Conservation (phyloP, 1,284 basidiomycete species). For the Ustilago shanxiensis region DNA sequence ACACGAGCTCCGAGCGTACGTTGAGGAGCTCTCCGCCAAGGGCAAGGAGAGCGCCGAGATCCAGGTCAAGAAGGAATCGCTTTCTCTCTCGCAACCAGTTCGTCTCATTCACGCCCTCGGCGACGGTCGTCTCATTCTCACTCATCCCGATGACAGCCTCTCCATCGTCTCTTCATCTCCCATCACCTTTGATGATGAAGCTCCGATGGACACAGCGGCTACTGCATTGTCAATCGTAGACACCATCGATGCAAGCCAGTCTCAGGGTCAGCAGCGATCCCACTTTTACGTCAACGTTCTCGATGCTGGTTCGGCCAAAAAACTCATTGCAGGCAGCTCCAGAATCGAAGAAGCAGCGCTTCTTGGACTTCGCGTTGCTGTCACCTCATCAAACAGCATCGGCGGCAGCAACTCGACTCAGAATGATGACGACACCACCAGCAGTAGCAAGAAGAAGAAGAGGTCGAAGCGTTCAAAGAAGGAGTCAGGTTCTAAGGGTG, state of each 20-base stretch:
- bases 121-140: conserved; percentile 38
- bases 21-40: conserved; percentile 50
- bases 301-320: conserved; percentile 30
- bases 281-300: conserved; percentile 41
- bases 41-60: conserved; percentile 46
- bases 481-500: neutral
- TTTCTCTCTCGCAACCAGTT: conserved; percentile 26
- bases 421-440: conserved; percentile 8
- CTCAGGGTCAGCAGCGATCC: conserved; percentile 15
- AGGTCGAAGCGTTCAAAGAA: conserved; percentile 41
- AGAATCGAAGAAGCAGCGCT: conserved; percentile 39
- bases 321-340: conserved; percentile 26
- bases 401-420: conserved; percentile 1
- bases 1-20: conserved; percentile 36
- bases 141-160: conserved; percentile 43
- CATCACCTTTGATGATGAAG: conserved; percentile 28
- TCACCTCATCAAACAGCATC: conserved; percentile 25
- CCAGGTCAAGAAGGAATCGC: conserved; percentile 34
- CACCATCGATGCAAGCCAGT: conserved; percentile 16
- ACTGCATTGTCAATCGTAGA: conserved; percentile 25
- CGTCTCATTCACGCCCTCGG: conserved; percentile 43
- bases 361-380: conserved; percentile 31
- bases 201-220: conserved; percentile 18
- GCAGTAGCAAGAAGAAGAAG: conserved; percentile 47
- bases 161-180: conserved; percentile 24